Evolutionary conservation across 2,329 filamentous ascomycete genomes (phyloP).

Genomic region (Lachnellula hyalina): DNA sequence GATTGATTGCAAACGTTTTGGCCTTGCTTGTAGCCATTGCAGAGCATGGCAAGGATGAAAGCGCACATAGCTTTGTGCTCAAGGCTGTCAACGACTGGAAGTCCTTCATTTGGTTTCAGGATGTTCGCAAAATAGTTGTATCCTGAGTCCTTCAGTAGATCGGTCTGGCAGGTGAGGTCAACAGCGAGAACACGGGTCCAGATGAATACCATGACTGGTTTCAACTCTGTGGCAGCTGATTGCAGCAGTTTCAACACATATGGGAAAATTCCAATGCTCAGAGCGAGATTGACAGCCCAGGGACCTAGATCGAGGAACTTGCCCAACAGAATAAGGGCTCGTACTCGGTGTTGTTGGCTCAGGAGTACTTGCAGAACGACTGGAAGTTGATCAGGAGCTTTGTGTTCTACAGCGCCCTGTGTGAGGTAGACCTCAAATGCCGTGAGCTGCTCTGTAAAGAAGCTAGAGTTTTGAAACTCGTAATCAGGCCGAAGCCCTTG

Average conservation of each 20-base stretch:
- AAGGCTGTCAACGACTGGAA: constrained; percentile 81
- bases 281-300: constrained; percentile 96
- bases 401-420: constrained; percentile 76
- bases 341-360: constrained; percentile 88
- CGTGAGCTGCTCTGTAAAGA: constrained; percentile 95
- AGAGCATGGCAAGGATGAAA: constrained; percentile 95
- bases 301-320: constrained; percentile 93
- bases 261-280: constrained; percentile 97
- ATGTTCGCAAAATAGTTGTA: constrained; percentile 97
- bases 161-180: constrained; percentile 86
- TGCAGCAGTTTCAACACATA: constrained; percentile 97
- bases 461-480: constrained; percentile 89
- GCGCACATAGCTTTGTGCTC: constrained; percentile 99
- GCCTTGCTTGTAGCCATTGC: constrained; percentile 87
- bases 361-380: constrained; percentile 94
- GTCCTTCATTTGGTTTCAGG: constrained; percentile 73
- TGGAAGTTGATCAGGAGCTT: constrained; percentile 87
- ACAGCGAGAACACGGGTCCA: constrained; percentile 96
- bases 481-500: constrained; percentile 61
- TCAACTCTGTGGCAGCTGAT: constrained; percentile 88
- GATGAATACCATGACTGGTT: constrained; percentile 99
- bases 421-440: constrained; percentile 94
- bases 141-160: constrained; percentile 92
- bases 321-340: constrained; percentile 85
- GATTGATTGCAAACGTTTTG: constrained; percentile 87